Base-by-base conservation (phyloP, 1,284 basidiomycete species). In the Ceratobasidium sp. region DNA sequence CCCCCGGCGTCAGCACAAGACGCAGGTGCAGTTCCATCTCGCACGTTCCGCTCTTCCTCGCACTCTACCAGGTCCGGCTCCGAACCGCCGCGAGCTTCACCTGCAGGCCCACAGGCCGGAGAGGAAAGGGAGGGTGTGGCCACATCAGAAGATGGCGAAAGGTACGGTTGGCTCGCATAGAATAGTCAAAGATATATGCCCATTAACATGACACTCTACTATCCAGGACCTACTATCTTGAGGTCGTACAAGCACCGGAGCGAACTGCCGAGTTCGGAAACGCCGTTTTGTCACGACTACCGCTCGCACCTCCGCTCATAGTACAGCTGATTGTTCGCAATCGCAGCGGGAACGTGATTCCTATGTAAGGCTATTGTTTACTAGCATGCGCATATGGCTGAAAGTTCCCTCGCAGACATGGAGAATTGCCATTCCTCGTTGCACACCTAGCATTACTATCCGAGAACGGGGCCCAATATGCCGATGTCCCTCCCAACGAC, bases 351-450 rank as follows among this genome's bases (percentile, higher is more conserved):
- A 90, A 90, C 82, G 86, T 86, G 65, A 87, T 92, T 78, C 87
- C 90, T 79, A 92, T 92, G 93, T 94, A 87, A 85, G 92, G 89
- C 27, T 59, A 30, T 44, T 78, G 71, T 38, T 52, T 38, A 18
- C 35, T 64, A 18, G 23, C 30, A 18, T 6, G 12, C 52, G 16
- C 70, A 14, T 55, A 27, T 55, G 44, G 64, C 50, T 75, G 71
- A 64, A 71, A 59, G 27, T 16, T 54, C 46, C 23, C n/a, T 3
- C n/a, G 27, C 79, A 85, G 95, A 74, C 91, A 93, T 83, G 87
- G 90, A 80, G 94, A 96, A 81, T 86, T 96, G 55, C 93, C 94
- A 6, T 96, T 95, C 83, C 88, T 96, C 75, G 88, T 96, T 78
- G 93, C 93, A 44, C 93, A 95, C 82, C 84, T 95, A 73, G 92